A percentile compares a stretch with the other conserved stretches of the same genome.
phyloP scores from a whole-genome alignment of 2,329 filamentous ascomycete species.

The Aureobasidium lini region DNA sequence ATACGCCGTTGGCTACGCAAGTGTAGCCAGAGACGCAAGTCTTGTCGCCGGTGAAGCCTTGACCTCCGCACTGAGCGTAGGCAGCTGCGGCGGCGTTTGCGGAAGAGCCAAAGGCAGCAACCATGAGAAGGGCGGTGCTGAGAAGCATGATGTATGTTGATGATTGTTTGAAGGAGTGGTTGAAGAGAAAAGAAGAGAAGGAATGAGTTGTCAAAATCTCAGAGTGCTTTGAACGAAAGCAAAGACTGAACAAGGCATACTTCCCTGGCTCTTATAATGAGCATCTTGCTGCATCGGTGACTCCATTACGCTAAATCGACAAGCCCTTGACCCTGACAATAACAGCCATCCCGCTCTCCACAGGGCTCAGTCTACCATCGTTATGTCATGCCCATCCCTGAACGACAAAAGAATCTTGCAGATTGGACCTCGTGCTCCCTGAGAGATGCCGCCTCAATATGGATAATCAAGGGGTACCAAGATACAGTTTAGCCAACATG shows the following conservation, averaged over 20 bases:
- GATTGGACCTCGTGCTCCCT: no score
- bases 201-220: background rate
- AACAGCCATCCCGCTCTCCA: background rate
- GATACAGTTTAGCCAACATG: background rate
- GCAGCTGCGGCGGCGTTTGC: background rate
- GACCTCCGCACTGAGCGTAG: constrained; percentile 21
- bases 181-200: background rate
- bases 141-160: background rate
- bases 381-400: background rate
- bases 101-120: background rate
- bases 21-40: constrained; percentile 20
- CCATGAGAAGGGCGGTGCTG: background rate
- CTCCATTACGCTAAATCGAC: background rate
- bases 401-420: no score
- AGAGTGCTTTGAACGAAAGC: background rate
- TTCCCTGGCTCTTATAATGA: background rate
- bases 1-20: constrained; percentile 17
- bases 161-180: background rate
- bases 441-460: no score
- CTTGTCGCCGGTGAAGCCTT: constrained; percentile 19
- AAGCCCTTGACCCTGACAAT: background rate
- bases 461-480: no score
- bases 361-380: background rate
- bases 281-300: background rate
- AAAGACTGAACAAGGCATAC: background rate